Evolutionary conservation across 352 stramenopile genomes (phyloP), one percentile per base, ranked within the genome.

Genomic region (Thraustotheca clavata): DNA sequence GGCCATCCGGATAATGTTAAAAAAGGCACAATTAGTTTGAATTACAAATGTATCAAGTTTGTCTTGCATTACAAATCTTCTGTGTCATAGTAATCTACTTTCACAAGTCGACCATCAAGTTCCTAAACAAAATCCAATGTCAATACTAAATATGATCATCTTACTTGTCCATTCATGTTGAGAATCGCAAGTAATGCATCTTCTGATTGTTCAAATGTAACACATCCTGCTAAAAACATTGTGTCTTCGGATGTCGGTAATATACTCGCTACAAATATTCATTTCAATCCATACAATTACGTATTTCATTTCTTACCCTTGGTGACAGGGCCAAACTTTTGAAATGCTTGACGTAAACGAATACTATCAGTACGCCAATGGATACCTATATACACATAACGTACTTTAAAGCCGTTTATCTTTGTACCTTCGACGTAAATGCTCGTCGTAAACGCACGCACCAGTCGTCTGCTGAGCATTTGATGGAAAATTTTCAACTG

Each of bases 381-480:
- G 12, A 65, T 38, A 18, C 57, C 57, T 65, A 39, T 12, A 22
- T n/a, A 24, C n/a, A n/a, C n/a, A 65, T 38, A 14, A 33, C n/a
- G 33, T 60, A 18, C 1, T 12, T 11, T 7, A 26, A 11, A 20
- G 14, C 24, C 16, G 34, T 52, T 26, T 6, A 31, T 41, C 3
- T 16, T 1, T 22, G 39, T 35, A 65, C 57, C 57, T 65, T 65
- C 57, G 27, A 65, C 57, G 38, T 65, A 65, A 43, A 65, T 65
- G 20, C 47, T 65, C 22, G 57, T 65, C 39, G 57, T 27, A 26
- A 65, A 65, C 16, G 38, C 29, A 29, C 57, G 36, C 57, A 27
- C 32, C 11, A 18, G 32, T 12, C 31, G 12, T 5, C 14, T 20
- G 33, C 27, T 12, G 31, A 11, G 20, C 31, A 57, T 22, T n/a